Evolutionary conservation across 768 basidiomycete species (phyloP), one percentile per base, ranked within the genome.

Genomic region (Hypsizygus marmoreus): DNA sequence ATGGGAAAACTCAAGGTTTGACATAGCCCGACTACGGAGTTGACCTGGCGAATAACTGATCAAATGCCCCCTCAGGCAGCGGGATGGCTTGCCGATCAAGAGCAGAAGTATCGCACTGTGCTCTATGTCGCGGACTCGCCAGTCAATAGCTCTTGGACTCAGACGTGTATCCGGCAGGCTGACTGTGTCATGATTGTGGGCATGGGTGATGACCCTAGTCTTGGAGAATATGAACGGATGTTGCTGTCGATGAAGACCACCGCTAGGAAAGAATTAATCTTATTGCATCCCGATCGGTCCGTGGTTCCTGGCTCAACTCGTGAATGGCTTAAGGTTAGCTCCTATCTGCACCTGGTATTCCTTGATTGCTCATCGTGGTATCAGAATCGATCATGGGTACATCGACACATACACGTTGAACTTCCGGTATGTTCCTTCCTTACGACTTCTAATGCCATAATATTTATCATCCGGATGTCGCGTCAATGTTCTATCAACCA

Each of bases 1-100:
- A 97, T 98, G 84, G 97, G 97, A 2, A 97, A 97, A 66, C 79
- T 99, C 31, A 99, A 98, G 73, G 89, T 91, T n/a, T n/a, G n/a
- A n/a, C n/a, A n/a, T n/a, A n/a, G n/a, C n/a, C n/a, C n/a, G n/a
- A n/a, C n/a, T n/a, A n/a, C n/a, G n/a, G 25, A 82, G 87, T 0
- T 14, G 3, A n/a, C 26, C n/a, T 26, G 19, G 6, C 29, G 6
- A 20, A 32, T 24, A 11, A 45, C 14, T 42, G 4, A 12, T 16
- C 20, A 20, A 40, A 38, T 1, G 12, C 34, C 32, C 30, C 34
- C 34, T 37, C 26, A 75, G 74, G 70, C 72, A 14, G 74, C 74
- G 31, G 73, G 88, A 2, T 97, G 97, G 97, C 73, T 99, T 6
- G 92, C 95, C 12, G 95, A 98, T 65, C 87, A 88, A 62, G 94